Percentiles rank a stretch among this genome's conserved stretches.
Conservation (phyloP, 2,329 filamentous ascomycete genomes). For the Hymenoscyphus albidus region DNA sequence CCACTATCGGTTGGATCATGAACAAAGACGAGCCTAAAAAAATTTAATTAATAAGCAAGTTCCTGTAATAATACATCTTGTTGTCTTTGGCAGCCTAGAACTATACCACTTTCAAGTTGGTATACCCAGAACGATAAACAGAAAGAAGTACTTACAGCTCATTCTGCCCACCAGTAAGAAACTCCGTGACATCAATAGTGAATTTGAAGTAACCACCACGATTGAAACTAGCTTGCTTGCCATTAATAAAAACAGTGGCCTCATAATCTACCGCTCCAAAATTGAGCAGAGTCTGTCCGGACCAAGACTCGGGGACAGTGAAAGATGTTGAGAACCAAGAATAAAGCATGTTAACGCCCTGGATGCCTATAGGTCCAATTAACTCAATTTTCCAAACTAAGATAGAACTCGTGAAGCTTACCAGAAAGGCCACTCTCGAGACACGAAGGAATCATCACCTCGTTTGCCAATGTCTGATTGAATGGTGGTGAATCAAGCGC, state of each 20-base stretch:
- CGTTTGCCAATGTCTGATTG: constrained; percentile 39
- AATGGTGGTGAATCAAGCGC: constrained; percentile 43
- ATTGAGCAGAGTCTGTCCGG: constrained; percentile 41
- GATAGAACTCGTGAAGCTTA: not conserved
- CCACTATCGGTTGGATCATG: constrained; percentile 62
- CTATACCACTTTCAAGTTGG: not conserved
- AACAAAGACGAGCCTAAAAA: constrained; percentile 56
- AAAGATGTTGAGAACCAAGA: constrained; percentile 49
- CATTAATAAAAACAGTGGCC: constrained; percentile 55
- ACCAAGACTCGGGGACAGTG: constrained; percentile 37
- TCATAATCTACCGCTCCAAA: constrained; percentile 51
- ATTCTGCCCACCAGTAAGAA: constrained; percentile 42
- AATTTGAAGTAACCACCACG: constrained; percentile 61
- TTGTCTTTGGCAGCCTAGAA: too few relatives aligned
- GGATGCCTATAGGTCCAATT: too few relatives aligned
- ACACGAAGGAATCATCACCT: constrained; percentile 51
- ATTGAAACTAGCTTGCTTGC: constrained; percentile 48
- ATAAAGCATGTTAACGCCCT: constrained; percentile 37
- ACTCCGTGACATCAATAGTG: constrained; percentile 53
- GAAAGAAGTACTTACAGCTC: constrained; percentile 37
- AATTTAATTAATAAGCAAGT: not conserved
- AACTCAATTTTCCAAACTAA: too few relatives aligned
- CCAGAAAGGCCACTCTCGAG: constrained; percentile 50
- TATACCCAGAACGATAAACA: too few relatives aligned
- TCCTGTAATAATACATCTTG: too few relatives aligned